Evolutionary conservation across 257 asterid species (phyloP).

Genomic region (Solanum chiquidenum): DNA sequence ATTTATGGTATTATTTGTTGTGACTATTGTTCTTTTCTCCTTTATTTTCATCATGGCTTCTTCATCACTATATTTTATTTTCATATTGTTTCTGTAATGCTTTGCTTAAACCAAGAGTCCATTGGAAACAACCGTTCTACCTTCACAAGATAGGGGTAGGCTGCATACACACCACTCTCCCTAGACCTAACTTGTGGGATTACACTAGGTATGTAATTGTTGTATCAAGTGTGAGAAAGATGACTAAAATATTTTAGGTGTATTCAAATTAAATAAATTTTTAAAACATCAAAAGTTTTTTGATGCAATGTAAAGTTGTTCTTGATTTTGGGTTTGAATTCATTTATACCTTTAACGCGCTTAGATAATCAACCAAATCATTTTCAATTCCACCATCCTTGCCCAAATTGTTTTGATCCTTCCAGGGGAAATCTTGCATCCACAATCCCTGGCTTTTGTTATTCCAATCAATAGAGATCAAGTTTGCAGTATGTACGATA

Average conservation of each 20-base stretch:
- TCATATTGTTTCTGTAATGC: not conserved
- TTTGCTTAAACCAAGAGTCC: not conserved
- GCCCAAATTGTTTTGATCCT: slow-evolving; percentile 42
- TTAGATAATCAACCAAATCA: slow-evolving; percentile 75
- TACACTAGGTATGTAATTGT: not conserved
- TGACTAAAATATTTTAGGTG: not conserved
- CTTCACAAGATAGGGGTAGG: not conserved
- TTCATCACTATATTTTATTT: not conserved
- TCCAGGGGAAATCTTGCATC: slow-evolving; percentile 99
- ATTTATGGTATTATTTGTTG: not conserved
- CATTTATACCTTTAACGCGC: slow-evolving; percentile 57
- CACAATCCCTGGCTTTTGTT: slow-evolving; percentile 96
- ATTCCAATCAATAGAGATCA: slow-evolving; percentile 91
- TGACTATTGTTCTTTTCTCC: not conserved
- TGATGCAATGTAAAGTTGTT: not conserved
- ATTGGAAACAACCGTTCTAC: not conserved
- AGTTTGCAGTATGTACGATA: slow-evolving; percentile 83
- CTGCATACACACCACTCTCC: not conserved
- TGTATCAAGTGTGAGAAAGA: not conserved
- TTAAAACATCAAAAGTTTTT: not conserved
- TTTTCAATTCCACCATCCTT: slow-evolving; percentile 64
- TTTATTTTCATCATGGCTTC: not conserved
- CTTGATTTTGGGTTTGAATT: not conserved
- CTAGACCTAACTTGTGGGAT: not conserved
- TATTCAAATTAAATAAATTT: not conserved